A percentile compares a stretch with the other conserved stretches of the same genome.
phyloP scores from a whole-genome alignment of 371 early-diverging fungal species.

The Batkoa obscura region DNA sequence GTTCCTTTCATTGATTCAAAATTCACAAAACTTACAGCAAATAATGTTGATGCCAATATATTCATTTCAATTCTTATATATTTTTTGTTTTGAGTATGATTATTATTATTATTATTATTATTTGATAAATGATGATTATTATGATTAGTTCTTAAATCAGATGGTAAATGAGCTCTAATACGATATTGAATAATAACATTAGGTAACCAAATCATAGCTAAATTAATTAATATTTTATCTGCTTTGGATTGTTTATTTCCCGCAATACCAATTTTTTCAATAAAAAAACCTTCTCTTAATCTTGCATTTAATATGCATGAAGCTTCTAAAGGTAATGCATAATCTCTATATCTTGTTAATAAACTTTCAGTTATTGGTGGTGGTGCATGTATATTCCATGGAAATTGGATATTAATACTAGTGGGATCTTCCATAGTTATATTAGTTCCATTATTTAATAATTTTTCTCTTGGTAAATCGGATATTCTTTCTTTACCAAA shows the following conservation, averaged over 20 bases:
- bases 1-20: constrained; percentile 18
- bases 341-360: constrained; percentile 57
- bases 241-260: constrained; percentile 11
- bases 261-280: constrained; percentile 24
- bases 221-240: constrained; percentile 33
- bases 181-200: constrained; percentile 74
- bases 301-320: constrained; percentile 48
- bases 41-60: constrained; percentile 33
- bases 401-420: constrained; percentile 34
- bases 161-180: constrained; percentile 25
- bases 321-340: constrained; percentile 35
- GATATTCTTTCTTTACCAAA: constrained; percentile 22
- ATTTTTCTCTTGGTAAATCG: constrained; percentile 31
- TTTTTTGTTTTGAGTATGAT: constrained; percentile 15
- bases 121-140: no score
- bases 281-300: constrained; percentile 63
- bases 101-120: no score
- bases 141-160: constrained; percentile 6
- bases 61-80: constrained; percentile 32
- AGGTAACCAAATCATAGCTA: constrained; percentile 63
- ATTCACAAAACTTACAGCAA: constrained; percentile 34
- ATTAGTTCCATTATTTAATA: constrained; percentile 14
- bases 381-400: constrained; percentile 61
- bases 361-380: constrained; percentile 61
- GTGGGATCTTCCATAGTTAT: no score